A percentile compares a stretch with the other conserved stretches of the same genome.
phyloP scores from a whole-genome alignment of 306 rosid genomes.

The Corylus avellana region DNA sequence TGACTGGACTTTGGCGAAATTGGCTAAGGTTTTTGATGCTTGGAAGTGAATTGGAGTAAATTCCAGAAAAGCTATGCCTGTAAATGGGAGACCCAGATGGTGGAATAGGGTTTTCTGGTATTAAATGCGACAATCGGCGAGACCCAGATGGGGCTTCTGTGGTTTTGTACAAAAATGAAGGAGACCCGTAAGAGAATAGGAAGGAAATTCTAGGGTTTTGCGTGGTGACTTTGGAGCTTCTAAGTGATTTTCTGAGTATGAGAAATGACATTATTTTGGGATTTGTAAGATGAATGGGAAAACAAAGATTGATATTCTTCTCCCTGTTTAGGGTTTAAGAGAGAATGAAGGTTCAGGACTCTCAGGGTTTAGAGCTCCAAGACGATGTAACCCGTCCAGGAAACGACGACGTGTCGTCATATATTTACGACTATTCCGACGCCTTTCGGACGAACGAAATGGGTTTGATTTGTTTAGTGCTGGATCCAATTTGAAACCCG shows the following conservation, averaged over 20 bases:
- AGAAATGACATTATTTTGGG: slow-evolving; percentile 36
- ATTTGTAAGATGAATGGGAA: not conserved
- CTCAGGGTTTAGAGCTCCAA: not conserved
- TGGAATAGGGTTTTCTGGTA: not conserved
- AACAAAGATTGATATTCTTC: not conserved
- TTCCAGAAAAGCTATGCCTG: slow-evolving; percentile 1
- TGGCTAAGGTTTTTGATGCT: not conserved
- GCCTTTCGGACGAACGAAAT: too few species aligned
- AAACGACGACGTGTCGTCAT: not conserved
- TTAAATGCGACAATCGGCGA: slow-evolving; percentile 30
- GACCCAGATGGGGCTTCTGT: slow-evolving; percentile 23
- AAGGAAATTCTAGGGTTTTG: slow-evolving; percentile 7
- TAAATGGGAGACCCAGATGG: slow-evolving; percentile 6
- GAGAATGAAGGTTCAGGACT: not conserved
- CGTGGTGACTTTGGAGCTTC: slow-evolving; percentile 9
- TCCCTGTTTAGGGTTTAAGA: slow-evolving; percentile 9
- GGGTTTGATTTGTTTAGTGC: too few species aligned
- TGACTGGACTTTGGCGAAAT: slow-evolving; percentile 12
- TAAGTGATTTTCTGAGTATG: slow-evolving; percentile 30
- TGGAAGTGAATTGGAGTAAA: slow-evolving; percentile 22
- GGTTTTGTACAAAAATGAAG: slow-evolving; percentile 23
- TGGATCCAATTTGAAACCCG: too few species aligned
- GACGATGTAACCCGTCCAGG: not conserved
- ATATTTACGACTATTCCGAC: not conserved
- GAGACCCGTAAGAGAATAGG: slow-evolving; percentile 3